Conservation (phyloP, 345 rosid genomes). For the Heritiera fomes region DNA sequence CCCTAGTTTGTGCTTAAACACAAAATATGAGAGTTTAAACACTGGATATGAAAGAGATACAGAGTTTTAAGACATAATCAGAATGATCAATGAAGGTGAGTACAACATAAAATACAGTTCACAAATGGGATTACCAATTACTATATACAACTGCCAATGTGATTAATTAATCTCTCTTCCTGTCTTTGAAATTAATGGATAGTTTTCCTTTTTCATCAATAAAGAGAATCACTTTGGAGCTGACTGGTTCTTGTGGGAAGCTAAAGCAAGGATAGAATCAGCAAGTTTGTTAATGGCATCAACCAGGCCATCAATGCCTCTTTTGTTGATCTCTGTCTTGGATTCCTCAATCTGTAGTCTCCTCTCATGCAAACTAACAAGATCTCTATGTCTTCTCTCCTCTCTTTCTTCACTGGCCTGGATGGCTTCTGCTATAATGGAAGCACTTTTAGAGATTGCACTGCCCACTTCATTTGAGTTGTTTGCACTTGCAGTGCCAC, state of each 20-base stretch:
- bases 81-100: constrained; percentile 16
- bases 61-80: constrained; percentile 2
- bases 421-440: constrained; percentile 76
- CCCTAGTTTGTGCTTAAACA: constrained; percentile 22
- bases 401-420: constrained; percentile 66
- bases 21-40: constrained; percentile 1
- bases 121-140: constrained; percentile 15
- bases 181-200: not conserved
- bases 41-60: not conserved
- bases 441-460: constrained; percentile 73
- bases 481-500: constrained; percentile 30
- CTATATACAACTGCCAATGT: constrained; percentile 28
- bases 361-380: constrained; percentile 59
- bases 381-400: constrained; percentile 71
- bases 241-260: constrained; percentile 48
- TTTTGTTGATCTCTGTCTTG: constrained; percentile 55
- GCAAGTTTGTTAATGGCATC: constrained; percentile 87
- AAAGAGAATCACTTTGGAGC: constrained; percentile 28
- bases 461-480: constrained; percentile 43
- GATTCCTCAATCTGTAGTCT: constrained; percentile 72
- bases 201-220: not conserved
- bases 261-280: constrained; percentile 70
- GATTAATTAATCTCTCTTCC: not conserved
- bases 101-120: not conserved
- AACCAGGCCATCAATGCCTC: constrained; percentile 64